Percentiles rank a stretch among this genome's conserved stretches.
phyloP scores from a whole-genome alignment of 1,284 basidiomycete species.

The Irpex sp. region DNA sequence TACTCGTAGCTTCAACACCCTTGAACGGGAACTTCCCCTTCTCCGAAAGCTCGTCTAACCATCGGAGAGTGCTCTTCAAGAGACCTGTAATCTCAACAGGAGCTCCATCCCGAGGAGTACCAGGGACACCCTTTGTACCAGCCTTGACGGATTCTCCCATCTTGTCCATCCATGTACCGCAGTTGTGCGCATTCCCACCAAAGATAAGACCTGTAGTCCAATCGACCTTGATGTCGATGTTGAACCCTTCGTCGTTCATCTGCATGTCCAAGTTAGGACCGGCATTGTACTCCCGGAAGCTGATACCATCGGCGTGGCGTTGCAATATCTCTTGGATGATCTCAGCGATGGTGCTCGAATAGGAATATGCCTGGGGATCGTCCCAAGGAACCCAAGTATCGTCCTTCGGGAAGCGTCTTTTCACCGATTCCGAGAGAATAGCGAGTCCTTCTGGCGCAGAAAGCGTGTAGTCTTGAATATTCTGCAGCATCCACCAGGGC shows the following conservation, averaged over 20 bases:
- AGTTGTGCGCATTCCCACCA: constrained; percentile 85
- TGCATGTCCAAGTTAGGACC: constrained; percentile 94
- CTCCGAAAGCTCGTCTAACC: constrained; percentile 72
- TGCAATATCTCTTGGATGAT: constrained; percentile 96
- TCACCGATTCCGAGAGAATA: constrained; percentile 80
- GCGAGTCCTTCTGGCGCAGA: constrained; percentile 83
- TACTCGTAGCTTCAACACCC: constrained; percentile 80
- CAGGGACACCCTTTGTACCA: constrained; percentile 91
- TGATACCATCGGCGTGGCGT: constrained; percentile 89
- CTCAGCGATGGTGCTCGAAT: constrained; percentile 83
- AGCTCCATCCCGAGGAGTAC: constrained; percentile 93
- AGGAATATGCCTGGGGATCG: constrained; percentile 79
- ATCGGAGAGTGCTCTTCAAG: constrained; percentile 88
- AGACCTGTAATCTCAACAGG: constrained; percentile 95
- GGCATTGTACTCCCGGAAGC: constrained; percentile 95
- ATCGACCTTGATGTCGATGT: constrained; percentile 91
- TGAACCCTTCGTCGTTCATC: constrained; percentile 92
- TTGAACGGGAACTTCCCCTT: constrained; percentile 84
- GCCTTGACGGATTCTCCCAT: constrained; percentile 92
- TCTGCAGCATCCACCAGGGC: constrained; percentile 99
- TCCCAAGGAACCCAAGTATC: constrained; percentile 95
- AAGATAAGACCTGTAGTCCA: constrained; percentile 91
- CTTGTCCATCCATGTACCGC: constrained; percentile 97
- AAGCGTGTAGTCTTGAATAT: constrained; percentile 91
- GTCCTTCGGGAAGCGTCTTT: constrained; percentile 89